Evolutionary conservation across 176 grass and related monocot species (phyloP), one percentile per base, ranked within the genome.

Genomic region (Eleusine indica): DNA sequence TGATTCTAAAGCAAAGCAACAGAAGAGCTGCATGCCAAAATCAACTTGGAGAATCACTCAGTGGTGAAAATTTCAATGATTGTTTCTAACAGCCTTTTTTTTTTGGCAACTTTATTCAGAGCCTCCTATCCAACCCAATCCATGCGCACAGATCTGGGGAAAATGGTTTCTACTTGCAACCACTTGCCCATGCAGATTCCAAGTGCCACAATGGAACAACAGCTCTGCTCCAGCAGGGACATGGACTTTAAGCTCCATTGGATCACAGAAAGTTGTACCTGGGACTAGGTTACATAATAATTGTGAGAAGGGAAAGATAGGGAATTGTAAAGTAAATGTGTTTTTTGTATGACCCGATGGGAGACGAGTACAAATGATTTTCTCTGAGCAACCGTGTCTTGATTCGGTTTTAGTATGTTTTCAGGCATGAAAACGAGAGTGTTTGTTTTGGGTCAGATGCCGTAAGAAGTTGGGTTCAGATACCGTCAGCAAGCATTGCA

Each of bases 31-130:
- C 44, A 81, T 52, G 30, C 64, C 44, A 38, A 78, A 68, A 82
- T 82, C 78, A 78, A 40, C 74, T 90, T 86, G 79, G 40, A 75
- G 18, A 69, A 61, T 19, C 29, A 30, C 71, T 35, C 68, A 62
- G 39, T 79, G 68, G 84, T 87, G 83, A 87, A 87, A 90, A 63
- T 25, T 10, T 57, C 75, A 91, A 80, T 87, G 75, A 91, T 91
- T 80, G 5, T 79, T 80, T 76, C 9, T 46, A 43, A 7, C 44
- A 75, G 63, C 70, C 52, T 64, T 87, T 67, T 48, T 52, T 64
- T 87, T 90, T 67, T 48, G n/a, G 51, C 63, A 75, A 71, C 80
- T 90, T 90, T 80, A 30, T 87, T 87, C 78, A 48, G 74, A 17
- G 70, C n/a, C 61, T 70, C 80, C 89, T 79, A 69, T 83, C 73